Evolutionary conservation across 805 yeast genomes (phyloP), one percentile per base, ranked within the genome.

Genomic region (Lipomyces orientalis): DNA sequence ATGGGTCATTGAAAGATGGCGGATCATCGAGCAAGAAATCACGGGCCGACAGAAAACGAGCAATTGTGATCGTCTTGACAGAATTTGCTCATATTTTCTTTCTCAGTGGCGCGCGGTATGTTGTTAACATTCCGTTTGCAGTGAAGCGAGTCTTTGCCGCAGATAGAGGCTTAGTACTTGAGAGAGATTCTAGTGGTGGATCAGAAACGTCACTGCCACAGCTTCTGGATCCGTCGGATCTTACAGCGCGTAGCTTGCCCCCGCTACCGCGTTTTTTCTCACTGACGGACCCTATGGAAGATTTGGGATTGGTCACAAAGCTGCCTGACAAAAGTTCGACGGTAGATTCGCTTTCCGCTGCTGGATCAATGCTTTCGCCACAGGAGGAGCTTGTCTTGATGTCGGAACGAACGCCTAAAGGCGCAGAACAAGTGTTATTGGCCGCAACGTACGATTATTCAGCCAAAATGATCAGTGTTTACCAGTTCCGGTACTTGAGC

Each of bases 201-300:
- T 66, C 19, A n/a, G 16, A 55, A 7, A 46, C 49, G 58, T 65
- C 54, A 62, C 55, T 51, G 39, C 54, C 58, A 16, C 66, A 69
- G 54, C n/a, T 52, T 52, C 34, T 31, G 61, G 52, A 52, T 25
- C 55, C 57, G 14, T 59, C 25, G 25, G 56, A 14, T 19, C n/a
- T 49, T 5, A 22, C 33, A 14, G 58, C 22, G n/a, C 25, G 34
- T 8, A 14, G 14, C n/a, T 19, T 25, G 58, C 29, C 57, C 4
- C 39, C 37, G 46, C 65, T 64, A 33, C 76, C 75, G 2, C 77
- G 80, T 62, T 89, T 90, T 71, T 81, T 91, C 62, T 87, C 96
- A 0, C 75, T 92, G 66, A 82, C 87, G 0, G 96, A 91, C 75
- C 94, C 97, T 0, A 79, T 89, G 68, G 85, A 86, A 1, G 95